Conservation (phyloP, 139 green algal species). For the Coccomyxa sp. region DNA sequence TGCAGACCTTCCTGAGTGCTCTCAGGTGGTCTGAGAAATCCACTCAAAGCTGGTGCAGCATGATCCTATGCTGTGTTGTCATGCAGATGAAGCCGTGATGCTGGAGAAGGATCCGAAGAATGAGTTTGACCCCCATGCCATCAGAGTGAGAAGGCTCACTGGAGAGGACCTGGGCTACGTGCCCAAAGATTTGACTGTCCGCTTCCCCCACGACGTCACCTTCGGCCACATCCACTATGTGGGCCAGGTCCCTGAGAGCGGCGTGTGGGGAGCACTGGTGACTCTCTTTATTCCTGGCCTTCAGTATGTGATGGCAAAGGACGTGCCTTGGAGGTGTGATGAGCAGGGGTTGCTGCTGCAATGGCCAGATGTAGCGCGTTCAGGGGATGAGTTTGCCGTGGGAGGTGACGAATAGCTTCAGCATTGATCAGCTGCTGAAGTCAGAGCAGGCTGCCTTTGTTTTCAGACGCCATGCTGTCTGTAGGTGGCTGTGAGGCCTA, state of each 20-base stretch:
- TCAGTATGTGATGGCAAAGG: no score
- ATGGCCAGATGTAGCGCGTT: neutral
- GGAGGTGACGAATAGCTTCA: no score
- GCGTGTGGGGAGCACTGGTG: constrained; percentile 9
- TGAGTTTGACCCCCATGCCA: constrained; percentile 39
- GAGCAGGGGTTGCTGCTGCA: no score
- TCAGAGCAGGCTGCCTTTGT: neutral
- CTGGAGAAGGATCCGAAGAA: constrained; percentile 41
- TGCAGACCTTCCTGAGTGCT: neutral
- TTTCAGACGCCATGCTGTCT: no score
- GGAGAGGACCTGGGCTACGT: constrained; percentile 42
- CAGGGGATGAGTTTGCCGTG: no score
- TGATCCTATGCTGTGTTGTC: neutral
- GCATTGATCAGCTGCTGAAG: neutral
- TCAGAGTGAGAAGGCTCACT: constrained; percentile 30
- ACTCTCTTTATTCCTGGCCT: neutral
- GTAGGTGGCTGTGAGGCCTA: constrained; percentile 10
- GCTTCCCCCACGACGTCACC: constrained; percentile 21
- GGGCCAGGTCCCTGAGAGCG: constrained; percentile 1
- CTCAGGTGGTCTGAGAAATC: neutral
- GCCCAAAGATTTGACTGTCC: constrained; percentile 19
- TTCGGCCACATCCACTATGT: constrained; percentile 29
- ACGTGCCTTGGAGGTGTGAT: no score
- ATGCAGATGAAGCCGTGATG: constrained; percentile 35
- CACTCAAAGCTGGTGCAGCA: neutral